Percentiles rank a stretch among this genome's conserved stretches.
Evolutionary conservation across 768 basidiomycete genomes (phyloP).

Genomic region (Tulasnella sp.): DNA sequence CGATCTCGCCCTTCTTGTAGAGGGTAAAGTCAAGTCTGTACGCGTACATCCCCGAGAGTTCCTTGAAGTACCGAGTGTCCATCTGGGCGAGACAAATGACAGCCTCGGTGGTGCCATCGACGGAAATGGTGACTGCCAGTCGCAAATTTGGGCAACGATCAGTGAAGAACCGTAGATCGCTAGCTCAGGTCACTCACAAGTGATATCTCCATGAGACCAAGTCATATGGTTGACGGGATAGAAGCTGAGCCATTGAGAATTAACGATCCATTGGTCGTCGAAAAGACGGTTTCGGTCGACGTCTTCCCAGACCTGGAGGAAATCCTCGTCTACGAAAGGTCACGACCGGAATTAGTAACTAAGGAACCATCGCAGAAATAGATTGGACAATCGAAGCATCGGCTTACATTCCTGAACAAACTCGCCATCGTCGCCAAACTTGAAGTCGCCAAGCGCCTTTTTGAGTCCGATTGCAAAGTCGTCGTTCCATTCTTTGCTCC

Average conservation of each 20-base stretch:
- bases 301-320: conserved; percentile 40
- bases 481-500: conserved; percentile 54
- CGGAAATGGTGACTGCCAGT: conserved; percentile 47
- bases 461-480: conserved; percentile 49
- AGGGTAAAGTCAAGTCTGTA: conserved; percentile 54
- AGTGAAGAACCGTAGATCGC: background rate
- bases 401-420: conserved; percentile 50
- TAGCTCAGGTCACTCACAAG: conserved; percentile 43
- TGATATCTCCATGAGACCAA: conserved; percentile 55
- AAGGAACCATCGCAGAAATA: background rate
- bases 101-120: conserved; percentile 43
- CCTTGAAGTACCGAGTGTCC: conserved; percentile 50
- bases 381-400: background rate
- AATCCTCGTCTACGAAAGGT: conserved; percentile 30
- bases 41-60: conserved; percentile 44
- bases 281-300: conserved; percentile 50
- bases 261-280: conserved; percentile 48
- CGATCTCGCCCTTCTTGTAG: conserved; percentile 47
- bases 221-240: conserved; percentile 44
- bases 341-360: background rate
- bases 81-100: conserved; percentile 55
- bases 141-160: background rate
- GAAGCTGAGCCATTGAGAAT: conserved; percentile 51
- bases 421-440: conserved; percentile 52
- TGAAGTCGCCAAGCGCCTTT: conserved; percentile 43